A percentile compares a stretch with the other conserved stretches of the same genome.
phyloP scores from a whole-genome alignment of 345 rosid genomes.

The Citrus medica region DNA sequence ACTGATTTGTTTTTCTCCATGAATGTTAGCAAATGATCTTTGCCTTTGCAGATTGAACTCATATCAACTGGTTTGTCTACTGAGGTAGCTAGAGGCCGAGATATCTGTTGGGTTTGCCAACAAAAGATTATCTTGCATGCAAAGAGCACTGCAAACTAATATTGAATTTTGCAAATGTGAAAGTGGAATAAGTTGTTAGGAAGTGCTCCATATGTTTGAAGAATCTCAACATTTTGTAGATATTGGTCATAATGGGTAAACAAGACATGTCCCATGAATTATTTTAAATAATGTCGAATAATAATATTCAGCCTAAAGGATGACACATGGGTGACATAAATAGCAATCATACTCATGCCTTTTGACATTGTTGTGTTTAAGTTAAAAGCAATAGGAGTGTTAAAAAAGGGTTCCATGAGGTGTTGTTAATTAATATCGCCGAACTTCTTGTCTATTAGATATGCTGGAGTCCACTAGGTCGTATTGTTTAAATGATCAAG shows the following conservation, averaged over 20 bases:
- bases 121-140: background rate
- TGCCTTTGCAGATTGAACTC: background rate
- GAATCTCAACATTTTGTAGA: background rate
- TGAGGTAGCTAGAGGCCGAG: background rate
- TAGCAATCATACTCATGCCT: too few relatives aligned
- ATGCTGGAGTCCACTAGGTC: too few relatives aligned
- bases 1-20: background rate
- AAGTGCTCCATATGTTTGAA: background rate
- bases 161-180: background rate
- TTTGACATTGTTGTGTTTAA: too few relatives aligned
- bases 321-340: too few relatives aligned
- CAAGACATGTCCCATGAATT: too few relatives aligned
- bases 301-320: too few relatives aligned
- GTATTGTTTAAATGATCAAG: too few relatives aligned
- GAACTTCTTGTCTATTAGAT: too few relatives aligned
- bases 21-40: background rate
- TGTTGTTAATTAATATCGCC: too few relatives aligned
- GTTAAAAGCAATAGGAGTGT: too few relatives aligned
- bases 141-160: background rate
- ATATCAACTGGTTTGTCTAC: background rate
- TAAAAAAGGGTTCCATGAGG: too few relatives aligned
- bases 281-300: too few relatives aligned
- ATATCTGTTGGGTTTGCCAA: background rate
- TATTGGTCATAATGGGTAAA: background rate
- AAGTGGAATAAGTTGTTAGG: background rate